Evolutionary conservation across 1,284 basidiomycete genomes (phyloP).

Genomic region (Stygiomarasmius scandens): DNA sequence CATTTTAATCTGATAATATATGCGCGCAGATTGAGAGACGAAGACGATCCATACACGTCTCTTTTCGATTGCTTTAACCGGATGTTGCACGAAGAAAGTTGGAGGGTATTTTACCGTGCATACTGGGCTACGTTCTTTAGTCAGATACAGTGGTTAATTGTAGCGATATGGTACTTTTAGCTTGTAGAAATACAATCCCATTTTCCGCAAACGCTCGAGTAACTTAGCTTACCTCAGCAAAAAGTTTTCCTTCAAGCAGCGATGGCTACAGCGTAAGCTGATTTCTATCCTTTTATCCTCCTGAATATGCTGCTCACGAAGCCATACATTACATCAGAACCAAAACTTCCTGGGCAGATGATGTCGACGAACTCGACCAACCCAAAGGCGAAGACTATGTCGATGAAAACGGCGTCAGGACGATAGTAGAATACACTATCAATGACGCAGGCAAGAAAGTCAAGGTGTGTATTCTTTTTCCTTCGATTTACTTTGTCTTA

Average conservation of each 20-base stretch:
- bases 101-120: neutral
- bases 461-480: slow-evolving; percentile 64
- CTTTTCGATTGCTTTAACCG: neutral
- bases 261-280: slow-evolving; percentile 5
- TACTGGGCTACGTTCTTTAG: neutral
- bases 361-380: slow-evolving; percentile 71
- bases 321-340: slow-evolving; percentile 24
- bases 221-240: neutral
- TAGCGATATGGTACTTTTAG: neutral
- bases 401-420: slow-evolving; percentile 90
- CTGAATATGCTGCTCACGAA: neutral
- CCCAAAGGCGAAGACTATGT: slow-evolving; percentile 58
- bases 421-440: slow-evolving; percentile 80
- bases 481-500: neutral
- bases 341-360: slow-evolving; percentile 85
- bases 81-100: neutral
- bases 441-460: slow-evolving; percentile 96
- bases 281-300: neutral
- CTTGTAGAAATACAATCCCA: too few relatives aligned
- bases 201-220: too few relatives aligned
- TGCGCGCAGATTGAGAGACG: neutral
- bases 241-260: neutral
- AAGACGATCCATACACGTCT: neutral
- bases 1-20: too few relatives aligned
- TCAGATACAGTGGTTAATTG: neutral